Evolutionary conservation across 768 basidiomycete genomes (phyloP).

Genomic region (Kwoniella newhampshirensis): DNA sequence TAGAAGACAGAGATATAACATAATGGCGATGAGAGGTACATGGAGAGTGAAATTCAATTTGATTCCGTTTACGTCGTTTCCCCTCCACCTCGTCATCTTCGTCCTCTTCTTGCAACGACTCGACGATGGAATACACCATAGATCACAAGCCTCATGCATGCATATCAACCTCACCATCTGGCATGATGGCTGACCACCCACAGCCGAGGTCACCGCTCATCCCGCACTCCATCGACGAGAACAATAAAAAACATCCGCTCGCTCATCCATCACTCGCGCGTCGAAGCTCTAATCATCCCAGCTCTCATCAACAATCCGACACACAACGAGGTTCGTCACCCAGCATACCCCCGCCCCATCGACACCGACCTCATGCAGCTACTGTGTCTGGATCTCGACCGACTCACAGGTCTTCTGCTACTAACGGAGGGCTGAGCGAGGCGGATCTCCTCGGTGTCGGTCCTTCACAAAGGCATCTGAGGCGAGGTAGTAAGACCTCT

Average conservation of each 20-base stretch:
- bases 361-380: slow-evolving; percentile 11
- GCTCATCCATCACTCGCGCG: slow-evolving; percentile 18
- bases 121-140: not conserved
- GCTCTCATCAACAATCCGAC: not conserved
- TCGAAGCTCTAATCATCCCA: not conserved
- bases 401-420: too few relatives aligned
- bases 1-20: not conserved
- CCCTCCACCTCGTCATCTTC: slow-evolving; percentile 1
- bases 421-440: slow-evolving; percentile 8
- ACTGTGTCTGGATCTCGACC: slow-evolving; percentile 13
- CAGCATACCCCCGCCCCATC: too few relatives aligned
- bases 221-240: not conserved
- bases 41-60: not conserved
- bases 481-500: slow-evolving; percentile 9
- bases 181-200: slow-evolving; percentile 9
- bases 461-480: not conserved
- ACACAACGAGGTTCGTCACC: too few relatives aligned
- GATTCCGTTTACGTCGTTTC: slow-evolving; percentile 1
- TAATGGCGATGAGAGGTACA: too few relatives aligned
- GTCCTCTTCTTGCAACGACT: too few relatives aligned
- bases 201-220: slow-evolving; percentile 12
- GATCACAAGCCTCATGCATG: not conserved
- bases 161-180: not conserved
- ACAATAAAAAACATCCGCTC: not conserved
- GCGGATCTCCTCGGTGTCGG: slow-evolving; percentile 26